Evolutionary conservation across 768 basidiomycete genomes (phyloP).

Genomic region (Phylloporus sp.): DNA sequence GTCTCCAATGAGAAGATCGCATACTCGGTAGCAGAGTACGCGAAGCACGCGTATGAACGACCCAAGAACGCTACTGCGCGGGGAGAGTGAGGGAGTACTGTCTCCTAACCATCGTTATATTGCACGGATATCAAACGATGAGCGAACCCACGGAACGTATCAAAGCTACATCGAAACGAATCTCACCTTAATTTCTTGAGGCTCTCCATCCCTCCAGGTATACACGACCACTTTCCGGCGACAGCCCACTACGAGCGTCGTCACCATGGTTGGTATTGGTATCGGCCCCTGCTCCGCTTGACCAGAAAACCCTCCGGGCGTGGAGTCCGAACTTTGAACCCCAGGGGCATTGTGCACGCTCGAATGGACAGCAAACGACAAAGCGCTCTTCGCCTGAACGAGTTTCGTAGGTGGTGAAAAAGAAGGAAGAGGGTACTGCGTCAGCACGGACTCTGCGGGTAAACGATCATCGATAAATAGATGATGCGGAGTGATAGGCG

Average conservation of each 20-base stretch:
- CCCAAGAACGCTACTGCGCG: conserved; percentile 74
- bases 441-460: conserved; percentile 60
- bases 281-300: conserved; percentile 24
- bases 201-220: conserved; percentile 80
- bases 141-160: background rate
- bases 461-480: conserved; percentile 1
- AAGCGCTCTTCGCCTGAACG: conserved; percentile 70
- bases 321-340: conserved; percentile 19
- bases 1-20: conserved; percentile 65
- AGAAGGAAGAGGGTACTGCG: conserved; percentile 71
- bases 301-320: conserved; percentile 6
- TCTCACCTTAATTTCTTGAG: conserved; percentile 61
- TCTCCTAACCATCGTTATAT: conserved; percentile 51
- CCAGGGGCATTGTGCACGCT: conserved; percentile 44
- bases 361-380: conserved; percentile 76
- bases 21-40: conserved; percentile 64
- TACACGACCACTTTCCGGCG: conserved; percentile 80
- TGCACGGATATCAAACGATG: background rate
- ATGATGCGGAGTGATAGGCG: background rate
- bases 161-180: background rate
- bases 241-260: conserved; percentile 80
- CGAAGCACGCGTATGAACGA: conserved; percentile 59
- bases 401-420: conserved; percentile 69
- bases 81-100: conserved; percentile 83
- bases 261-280: conserved; percentile 63